These are phyloP conservation scores for Vigna reflexopilosa DNA, from an alignment of 306 rosid genomes.

Conservation along the genomic window DNA sequence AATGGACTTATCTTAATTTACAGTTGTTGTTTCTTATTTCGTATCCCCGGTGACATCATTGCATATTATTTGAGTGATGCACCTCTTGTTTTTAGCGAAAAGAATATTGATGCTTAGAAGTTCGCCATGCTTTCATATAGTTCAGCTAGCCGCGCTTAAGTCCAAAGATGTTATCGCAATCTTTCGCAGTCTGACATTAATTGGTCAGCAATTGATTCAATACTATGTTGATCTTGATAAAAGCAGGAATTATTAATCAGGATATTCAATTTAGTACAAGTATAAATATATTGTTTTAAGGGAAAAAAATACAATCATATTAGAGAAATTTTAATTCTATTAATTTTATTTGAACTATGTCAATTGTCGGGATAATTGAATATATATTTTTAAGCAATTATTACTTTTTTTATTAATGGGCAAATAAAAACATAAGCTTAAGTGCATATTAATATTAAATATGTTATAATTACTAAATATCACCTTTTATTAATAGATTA, in stretches of 20 bases:
- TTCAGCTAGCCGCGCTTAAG: not conserved
- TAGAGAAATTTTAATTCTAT: too few species aligned
- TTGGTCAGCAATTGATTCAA: not conserved
- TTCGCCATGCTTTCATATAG: conserved; percentile 20
- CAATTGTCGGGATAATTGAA: too few species aligned
- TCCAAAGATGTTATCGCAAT: conserved; percentile 11
- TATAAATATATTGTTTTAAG: too few species aligned
- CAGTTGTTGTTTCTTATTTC: conserved; percentile 24
- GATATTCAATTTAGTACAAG: too few species aligned
- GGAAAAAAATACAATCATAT: too few species aligned
- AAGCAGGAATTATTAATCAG: not conserved
- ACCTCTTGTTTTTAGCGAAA: not conserved
- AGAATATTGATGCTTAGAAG: conserved; percentile 13
- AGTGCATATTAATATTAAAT: too few species aligned
- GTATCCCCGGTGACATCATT: conserved; percentile 6
- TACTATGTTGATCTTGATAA: not conserved
- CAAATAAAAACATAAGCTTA: too few species aligned
- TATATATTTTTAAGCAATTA: too few species aligned
- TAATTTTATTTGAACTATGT: too few species aligned
- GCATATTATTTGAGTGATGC: conserved; percentile 25
- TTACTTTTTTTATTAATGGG: too few species aligned
- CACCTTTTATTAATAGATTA: too few species aligned
- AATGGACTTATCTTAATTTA: conserved; percentile 33
- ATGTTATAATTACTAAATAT: too few species aligned
- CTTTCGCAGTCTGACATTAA: conserved; percentile 2